Evolutionary conservation across 164 flowering plant genomes (phyloP).

Genomic region (Nelumbo lutea): DNA sequence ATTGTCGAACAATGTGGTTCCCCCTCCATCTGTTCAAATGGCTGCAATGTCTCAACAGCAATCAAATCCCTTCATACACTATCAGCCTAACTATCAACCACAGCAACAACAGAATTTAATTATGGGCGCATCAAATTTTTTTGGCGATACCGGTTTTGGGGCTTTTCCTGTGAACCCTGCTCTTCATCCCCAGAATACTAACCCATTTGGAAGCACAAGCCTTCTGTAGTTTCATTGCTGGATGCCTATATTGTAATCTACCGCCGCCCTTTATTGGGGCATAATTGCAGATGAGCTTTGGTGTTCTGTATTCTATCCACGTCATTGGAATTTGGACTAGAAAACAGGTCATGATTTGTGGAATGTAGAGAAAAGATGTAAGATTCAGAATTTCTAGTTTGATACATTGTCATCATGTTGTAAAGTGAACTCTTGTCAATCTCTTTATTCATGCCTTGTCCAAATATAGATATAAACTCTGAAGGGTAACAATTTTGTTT

Average conservation of each 20-base stretch:
- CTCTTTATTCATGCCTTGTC: not conserved
- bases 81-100: slow-evolving; percentile 42
- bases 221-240: slow-evolving; percentile 37
- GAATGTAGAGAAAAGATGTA: slow-evolving; percentile 3
- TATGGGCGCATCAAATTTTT: slow-evolving; percentile 66
- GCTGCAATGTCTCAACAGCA: slow-evolving; percentile 63
- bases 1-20: slow-evolving; percentile 45
- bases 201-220: slow-evolving; percentile 84
- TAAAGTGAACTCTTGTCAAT: not conserved
- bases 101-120: slow-evolving; percentile 33
- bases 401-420: not conserved
- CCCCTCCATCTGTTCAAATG: slow-evolving; percentile 73
- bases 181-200: slow-evolving; percentile 48
- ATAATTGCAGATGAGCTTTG: slow-evolving; percentile 9
- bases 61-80: slow-evolving; percentile 62
- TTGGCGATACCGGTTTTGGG: slow-evolving; percentile 72
- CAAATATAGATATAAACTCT: not conserved
- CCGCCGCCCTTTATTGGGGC: slow-evolving; percentile 4
- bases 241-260: slow-evolving; percentile 10
- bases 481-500: no score
- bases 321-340: not conserved
- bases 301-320: slow-evolving; percentile 8
- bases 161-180: slow-evolving; percentile 47
- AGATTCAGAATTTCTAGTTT: slow-evolving; percentile 7
- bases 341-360: not conserved